Evolutionary conservation across 768 basidiomycete species (phyloP), one percentile per base, ranked within the genome.

Genomic region (Tricholoma hemisulphureum): DNA sequence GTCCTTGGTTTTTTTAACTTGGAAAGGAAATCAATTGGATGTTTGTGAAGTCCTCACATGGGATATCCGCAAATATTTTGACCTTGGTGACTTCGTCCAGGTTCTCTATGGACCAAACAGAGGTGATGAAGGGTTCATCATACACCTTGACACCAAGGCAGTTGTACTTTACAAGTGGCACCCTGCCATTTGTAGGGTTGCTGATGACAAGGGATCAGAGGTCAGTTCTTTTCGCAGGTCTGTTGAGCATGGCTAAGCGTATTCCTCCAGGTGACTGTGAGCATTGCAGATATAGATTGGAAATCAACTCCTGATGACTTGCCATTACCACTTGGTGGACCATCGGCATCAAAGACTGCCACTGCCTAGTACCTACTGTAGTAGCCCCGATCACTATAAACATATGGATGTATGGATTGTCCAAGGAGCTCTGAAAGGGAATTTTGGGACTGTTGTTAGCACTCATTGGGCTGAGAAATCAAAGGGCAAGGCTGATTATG

Each of bases 391-490:
- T 31, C 10, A 16, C 1, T 52, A 52, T 31, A 28, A 21, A 35
- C 51, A 52, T 52, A 52, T 52, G 51, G 51, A 52, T 16, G 51
- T 52, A 11, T 3, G 3, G n/a, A 52, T 52, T 11, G 20, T 52
- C 28, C 24, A 52, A 28, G 51, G 51, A 7, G 51, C 24, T 8
- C 10, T 21, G 6, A 52, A 52, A 32, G 14, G 51, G 3, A 24
- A 52, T 21, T 52, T 52, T 11, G 51, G 51, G 5, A 35, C 16
- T n/a, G 32, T 52, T 2, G 2, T 18, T 9, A 11, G 16, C 6
- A 45, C 43, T 2, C 43, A 34, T 8, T 34, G n/a, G n/a, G n/a
- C n/a, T n/a, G n/a, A n/a, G n/a, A n/a, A n/a, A n/a, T n/a, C n/a
- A n/a, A n/a, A n/a, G 32, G 32, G 6, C 9, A 4, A 6, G 31